phyloP scores from a whole-genome alignment of 495 filamentous ascomycete species.

The Penicillium antarcticum region DNA sequence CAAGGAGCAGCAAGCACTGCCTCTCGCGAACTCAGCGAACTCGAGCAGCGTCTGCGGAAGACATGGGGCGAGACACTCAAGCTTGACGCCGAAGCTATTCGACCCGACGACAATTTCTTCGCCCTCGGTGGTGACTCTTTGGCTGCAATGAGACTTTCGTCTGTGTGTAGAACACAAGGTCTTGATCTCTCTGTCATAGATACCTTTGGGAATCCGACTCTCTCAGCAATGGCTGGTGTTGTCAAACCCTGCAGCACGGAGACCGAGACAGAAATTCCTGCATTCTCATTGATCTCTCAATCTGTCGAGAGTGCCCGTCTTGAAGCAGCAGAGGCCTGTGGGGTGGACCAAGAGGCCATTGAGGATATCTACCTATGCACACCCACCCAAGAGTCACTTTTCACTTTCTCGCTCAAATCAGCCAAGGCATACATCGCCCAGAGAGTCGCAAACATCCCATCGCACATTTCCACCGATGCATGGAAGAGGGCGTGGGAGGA shows the following conservation, averaged over 20 bases:
- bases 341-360: conserved; percentile 26
- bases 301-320: conserved; percentile 22
- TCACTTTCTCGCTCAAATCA: conserved; percentile 57
- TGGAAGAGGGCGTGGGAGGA: conserved; percentile 51
- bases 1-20: conserved; percentile 4
- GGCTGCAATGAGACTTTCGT: conserved; percentile 52
- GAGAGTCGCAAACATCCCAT: conserved; percentile 40
- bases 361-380: conserved; percentile 60
- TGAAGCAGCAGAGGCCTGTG: conserved; percentile 30
- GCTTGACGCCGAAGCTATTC: conserved; percentile 26
- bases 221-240: conserved; percentile 38
- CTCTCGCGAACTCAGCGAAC: conserved; percentile 28
- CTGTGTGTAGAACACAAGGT: conserved; percentile 28
- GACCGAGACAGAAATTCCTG: conserved; percentile 9
- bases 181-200: conserved; percentile 35
- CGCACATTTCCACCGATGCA: conserved; percentile 25
- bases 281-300: conserved; percentile 38
- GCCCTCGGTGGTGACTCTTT: conserved; percentile 62
- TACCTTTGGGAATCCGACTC: conserved; percentile 47
- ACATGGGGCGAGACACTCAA: conserved; percentile 44
- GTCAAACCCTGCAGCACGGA: conserved; percentile 11
- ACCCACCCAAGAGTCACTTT: conserved; percentile 61
- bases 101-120: conserved; percentile 51
- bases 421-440: conserved; percentile 58
- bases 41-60: conserved; percentile 36